These are phyloP conservation scores for Cryptococcus sp. DNA, from an alignment of 1,284 basidiomycete species.

Conservation along the genomic window DNA sequence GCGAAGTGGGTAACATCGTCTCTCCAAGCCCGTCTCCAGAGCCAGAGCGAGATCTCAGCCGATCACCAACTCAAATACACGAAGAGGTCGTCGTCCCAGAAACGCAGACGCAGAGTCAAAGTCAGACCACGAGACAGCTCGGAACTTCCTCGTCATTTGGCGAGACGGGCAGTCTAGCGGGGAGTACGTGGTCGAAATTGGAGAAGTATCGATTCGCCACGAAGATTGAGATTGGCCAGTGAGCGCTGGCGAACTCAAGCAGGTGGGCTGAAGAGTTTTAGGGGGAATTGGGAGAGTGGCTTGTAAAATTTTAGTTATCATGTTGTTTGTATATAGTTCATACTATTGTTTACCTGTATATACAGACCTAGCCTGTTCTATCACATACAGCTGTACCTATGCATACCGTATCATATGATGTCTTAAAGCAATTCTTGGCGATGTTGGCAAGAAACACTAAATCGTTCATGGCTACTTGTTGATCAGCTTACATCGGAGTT, in stretches of 20 bases:
- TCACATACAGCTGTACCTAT: background rate
- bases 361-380: background rate
- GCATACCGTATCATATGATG: background rate
- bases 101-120: background rate
- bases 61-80: too few species aligned
- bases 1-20: background rate
- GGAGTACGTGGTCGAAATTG: slow-evolving; percentile 12
- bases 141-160: background rate
- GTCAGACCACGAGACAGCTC: background rate
- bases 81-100: background rate
- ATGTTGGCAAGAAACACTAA: too few species aligned
- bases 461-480: too few species aligned
- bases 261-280: too few species aligned
- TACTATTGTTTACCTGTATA: too few species aligned
- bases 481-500: too few species aligned
- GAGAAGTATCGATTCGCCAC: slow-evolving; percentile 17
- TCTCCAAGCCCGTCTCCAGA: slow-evolving; percentile 10
- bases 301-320: too few species aligned
- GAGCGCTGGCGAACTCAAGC: too few species aligned
- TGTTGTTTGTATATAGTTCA: too few species aligned
- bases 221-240: background rate
- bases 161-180: slow-evolving; percentile 2
- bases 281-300: too few species aligned
- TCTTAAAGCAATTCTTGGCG: too few species aligned
- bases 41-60: background rate